Base-by-base conservation (phyloP, 306 rosid species). In the Trifolium dubium region DNA sequence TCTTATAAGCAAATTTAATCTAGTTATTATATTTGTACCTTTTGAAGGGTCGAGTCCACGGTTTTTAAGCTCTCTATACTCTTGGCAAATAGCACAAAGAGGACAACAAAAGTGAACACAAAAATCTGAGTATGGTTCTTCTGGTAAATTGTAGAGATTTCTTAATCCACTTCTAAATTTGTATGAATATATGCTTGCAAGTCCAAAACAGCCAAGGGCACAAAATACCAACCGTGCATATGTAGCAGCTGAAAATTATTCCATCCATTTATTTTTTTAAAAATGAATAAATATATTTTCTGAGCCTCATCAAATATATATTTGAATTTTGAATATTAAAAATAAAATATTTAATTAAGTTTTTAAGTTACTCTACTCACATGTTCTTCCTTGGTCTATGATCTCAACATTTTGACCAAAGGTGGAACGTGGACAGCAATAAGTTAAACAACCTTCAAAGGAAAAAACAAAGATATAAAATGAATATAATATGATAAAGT, bases 1-100 rank as follows among this genome's bases (percentile, higher is more conserved):
- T 23, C n/a, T 23, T 1, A 23, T 23, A 23, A 23, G 23, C 23
- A 23, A 23, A 23, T 23, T 23, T 0, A 23, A 23, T n/a, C n/a
- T n/a, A n/a, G n/a, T n/a, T n/a, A n/a, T 23, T 23, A 23, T 23
- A 23, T 23, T 23, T 23, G 23, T 23, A 37, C 18, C 85, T 59
- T 43, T 32, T 18, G 76, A 47, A 44, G 82, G 85, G 37, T 82
- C 75, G 4, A 54, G 2, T 31, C 85, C 79, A 55, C 85, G 85
- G 41, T 78, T 73, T 55, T 78, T 78, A 60, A 82, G 86, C 60
- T 82, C 86, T 30, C 83, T 28, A 54, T 82, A 31, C 39, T 82
- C 83, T 78, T 82, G 86, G 17, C 82, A 73, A 63, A 82, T 17
- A 18, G 83, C 86, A 55, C 80, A 78, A 58, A 2, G 0, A 37